Evolutionary conservation across 306 rosid species (phyloP).

Genomic region (Casuarina equisetifolia): DNA sequence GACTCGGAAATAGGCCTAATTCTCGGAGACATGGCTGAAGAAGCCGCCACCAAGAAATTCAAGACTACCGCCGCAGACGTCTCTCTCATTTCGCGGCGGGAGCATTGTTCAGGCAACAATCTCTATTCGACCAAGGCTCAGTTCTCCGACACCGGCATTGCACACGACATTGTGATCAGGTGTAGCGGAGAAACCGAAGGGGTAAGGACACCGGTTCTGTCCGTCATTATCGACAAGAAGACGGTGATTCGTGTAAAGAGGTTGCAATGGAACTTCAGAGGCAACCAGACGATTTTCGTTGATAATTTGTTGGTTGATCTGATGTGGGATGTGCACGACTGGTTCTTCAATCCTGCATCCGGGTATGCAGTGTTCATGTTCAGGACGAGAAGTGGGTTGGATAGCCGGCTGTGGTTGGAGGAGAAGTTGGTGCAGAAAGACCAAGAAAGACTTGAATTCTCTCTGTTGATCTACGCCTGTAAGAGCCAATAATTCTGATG

Average conservation of each 20-base stretch:
- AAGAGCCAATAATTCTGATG: constrained; percentile 49
- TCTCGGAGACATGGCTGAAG: constrained; percentile 60
- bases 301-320: constrained; percentile 91
- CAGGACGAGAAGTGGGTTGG: constrained; percentile 80
- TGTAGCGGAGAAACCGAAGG: constrained; percentile 64
- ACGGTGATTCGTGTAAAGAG: constrained; percentile 81
- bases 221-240: constrained; percentile 71
- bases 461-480: constrained; percentile 88
- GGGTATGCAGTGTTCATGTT: constrained; percentile 82
- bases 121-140: constrained; percentile 66
- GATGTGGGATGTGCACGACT: constrained; percentile 93
- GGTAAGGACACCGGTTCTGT: constrained; percentile 44
- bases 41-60: constrained; percentile 39
- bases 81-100: constrained; percentile 57
- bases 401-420: constrained; percentile 84
- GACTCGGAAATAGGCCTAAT: constrained; percentile 60
- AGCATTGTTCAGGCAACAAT: constrained; percentile 63
- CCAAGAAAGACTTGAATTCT: constrained; percentile 56
- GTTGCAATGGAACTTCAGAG: constrained; percentile 91
- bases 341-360: constrained; percentile 68
- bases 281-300: constrained; percentile 79
- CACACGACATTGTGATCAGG: constrained; percentile 67
- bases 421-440: constrained; percentile 59
- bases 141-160: constrained; percentile 61
- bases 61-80: constrained; percentile 38